These are phyloP conservation scores for Jatropha multifida DNA, from an alignment of 441 rosid genomes.

Conservation along the genomic window DNA sequence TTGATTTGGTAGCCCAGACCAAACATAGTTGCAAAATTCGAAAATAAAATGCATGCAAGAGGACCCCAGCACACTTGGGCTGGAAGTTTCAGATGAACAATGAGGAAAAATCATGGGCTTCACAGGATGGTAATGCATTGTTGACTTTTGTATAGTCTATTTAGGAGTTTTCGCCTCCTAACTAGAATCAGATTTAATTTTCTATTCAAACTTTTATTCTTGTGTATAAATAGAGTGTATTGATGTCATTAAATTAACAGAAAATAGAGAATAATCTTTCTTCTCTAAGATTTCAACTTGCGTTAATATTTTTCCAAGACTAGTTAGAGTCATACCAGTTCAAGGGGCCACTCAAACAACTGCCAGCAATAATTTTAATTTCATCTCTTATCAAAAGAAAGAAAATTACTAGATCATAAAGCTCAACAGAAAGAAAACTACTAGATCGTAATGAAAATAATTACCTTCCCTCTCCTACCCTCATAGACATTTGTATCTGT, in stretches of 20 bases:
- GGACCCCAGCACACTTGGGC: background rate
- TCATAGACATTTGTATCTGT: slow-evolving; percentile 81
- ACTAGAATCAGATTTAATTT: too few species aligned
- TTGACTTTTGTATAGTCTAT: too few species aligned
- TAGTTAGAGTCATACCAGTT: background rate
- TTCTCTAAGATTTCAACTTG: too few species aligned
- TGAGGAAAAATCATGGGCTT: background rate
- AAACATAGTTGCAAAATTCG: background rate
- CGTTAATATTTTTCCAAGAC: background rate
- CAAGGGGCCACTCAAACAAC: background rate
- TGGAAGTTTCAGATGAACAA: background rate
- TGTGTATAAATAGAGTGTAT: too few species aligned
- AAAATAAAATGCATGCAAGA: background rate
- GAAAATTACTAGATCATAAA: background rate
- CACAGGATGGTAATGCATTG: background rate
- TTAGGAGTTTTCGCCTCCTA: too few species aligned
- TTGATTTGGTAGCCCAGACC: background rate
- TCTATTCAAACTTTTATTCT: too few species aligned
- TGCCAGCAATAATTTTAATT: background rate
- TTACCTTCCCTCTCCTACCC: slow-evolving; percentile 78
- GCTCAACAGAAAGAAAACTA: background rate
- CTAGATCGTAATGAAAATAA: background rate
- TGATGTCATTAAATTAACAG: too few species aligned
- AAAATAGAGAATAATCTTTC: too few species aligned
- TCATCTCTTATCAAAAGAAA: background rate